These are phyloP conservation scores for Boechera divaricarpa DNA, from an alignment of 345 rosid species.

Conservation along the genomic window DNA sequence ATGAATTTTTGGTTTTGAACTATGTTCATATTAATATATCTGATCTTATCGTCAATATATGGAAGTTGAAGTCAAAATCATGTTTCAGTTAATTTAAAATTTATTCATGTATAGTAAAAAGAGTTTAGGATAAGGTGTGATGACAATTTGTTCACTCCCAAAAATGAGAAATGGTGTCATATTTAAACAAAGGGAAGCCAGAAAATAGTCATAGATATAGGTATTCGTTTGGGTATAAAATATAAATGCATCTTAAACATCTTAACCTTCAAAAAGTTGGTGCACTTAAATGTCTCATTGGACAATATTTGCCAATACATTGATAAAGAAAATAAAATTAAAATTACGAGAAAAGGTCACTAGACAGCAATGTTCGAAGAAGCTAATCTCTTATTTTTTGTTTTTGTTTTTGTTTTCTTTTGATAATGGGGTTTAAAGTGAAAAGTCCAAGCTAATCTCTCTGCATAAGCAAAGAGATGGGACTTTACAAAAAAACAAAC, in stretches of 20 bases:
- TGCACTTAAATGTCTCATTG: neutral
- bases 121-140: neutral
- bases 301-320: constrained; percentile 10
- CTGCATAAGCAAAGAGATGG: constrained; percentile 12
- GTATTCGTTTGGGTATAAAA: no score
- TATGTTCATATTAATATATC: neutral
- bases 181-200: neutral
- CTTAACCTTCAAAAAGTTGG: neutral
- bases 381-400: neutral
- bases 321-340: neutral
- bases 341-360: neutral
- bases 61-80: neutral
- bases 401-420: neutral
- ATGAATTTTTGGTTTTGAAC: neutral
- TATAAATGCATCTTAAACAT: no score
- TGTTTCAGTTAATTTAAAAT: no score
- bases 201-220: neutral
- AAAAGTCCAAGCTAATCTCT: constrained; percentile 12
- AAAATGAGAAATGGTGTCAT: neutral
- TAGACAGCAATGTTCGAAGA: constrained; percentile 1
- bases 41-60: neutral
- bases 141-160: neutral
- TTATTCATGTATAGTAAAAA: neutral
- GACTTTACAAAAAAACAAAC: constrained; percentile 10
- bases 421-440: constrained; percentile 6